Conservation (phyloP, 2,329 filamentous ascomycete species). For the Ascochyta clinopodiicola region DNA sequence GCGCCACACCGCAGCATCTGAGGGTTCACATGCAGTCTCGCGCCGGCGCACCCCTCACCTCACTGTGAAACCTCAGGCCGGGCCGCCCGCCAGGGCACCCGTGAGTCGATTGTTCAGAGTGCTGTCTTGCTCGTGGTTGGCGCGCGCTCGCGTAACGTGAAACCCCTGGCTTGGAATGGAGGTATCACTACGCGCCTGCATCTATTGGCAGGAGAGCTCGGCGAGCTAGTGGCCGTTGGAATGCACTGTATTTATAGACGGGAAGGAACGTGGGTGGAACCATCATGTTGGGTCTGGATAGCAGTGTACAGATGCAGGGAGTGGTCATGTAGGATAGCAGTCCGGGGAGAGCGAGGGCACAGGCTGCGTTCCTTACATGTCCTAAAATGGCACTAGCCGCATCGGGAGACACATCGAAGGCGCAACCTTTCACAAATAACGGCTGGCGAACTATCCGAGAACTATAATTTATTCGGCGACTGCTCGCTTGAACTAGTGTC, state of each 20-base stretch:
- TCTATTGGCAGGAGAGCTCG: not conserved
- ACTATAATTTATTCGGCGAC: not conserved
- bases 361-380: not conserved
- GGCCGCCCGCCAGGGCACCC: not conserved
- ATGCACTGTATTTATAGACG: not conserved
- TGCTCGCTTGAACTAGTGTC: not conserved
- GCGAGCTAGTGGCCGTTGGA: not conserved
- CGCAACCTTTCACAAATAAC: conserved; percentile 9
- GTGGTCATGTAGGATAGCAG: conserved; percentile 1
- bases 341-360: not conserved
- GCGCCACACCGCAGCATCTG: not conserved
- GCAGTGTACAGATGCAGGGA: conserved; percentile 7
- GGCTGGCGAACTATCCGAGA: conserved; percentile 1
- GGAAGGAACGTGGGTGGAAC: conserved; percentile 8
- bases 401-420: not conserved
- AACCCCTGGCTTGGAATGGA: conserved; percentile 5
- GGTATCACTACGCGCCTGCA: not conserved
- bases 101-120: not conserved
- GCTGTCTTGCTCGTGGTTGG: conserved; percentile 7
- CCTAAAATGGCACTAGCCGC: not conserved
- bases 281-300: not conserved
- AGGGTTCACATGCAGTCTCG: not conserved
- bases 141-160: conserved; percentile 1
- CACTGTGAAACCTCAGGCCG: conserved; percentile 1
- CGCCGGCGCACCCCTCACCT: not conserved